These are phyloP conservation scores for Grifola frondosa DNA, from an alignment of 1,284 basidiomycete species.

Conservation along the genomic window DNA sequence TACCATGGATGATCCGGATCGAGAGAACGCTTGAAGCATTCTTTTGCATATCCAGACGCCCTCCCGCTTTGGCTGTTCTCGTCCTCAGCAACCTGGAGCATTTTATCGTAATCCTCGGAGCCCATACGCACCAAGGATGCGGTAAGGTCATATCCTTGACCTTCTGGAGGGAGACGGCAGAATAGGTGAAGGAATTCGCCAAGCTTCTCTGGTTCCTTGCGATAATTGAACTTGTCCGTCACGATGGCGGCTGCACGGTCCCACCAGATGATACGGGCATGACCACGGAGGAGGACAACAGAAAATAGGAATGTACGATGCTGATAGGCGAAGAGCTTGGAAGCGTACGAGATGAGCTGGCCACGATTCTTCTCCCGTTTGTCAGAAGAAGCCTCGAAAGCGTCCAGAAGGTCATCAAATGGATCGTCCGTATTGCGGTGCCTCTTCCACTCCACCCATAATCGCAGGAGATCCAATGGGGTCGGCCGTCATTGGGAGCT, in stretches of 20 bases:
- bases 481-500: too few relatives aligned
- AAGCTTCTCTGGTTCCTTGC: neutral
- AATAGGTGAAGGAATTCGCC: conserved; percentile 3
- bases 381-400: neutral
- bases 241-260: conserved; percentile 6
- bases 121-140: neutral
- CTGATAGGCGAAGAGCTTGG: conserved; percentile 8
- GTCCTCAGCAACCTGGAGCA: neutral
- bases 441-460: too few relatives aligned
- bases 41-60: conserved; percentile 6
- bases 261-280: conserved; percentile 6
- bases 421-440: too few relatives aligned
- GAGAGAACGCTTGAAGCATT: conserved; percentile 4
- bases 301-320: conserved; percentile 1
- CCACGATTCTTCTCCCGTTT: conserved; percentile 1
- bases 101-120: neutral
- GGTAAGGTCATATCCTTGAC: conserved; percentile 5
- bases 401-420: too few relatives aligned
- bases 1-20: conserved; percentile 3
- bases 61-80: neutral
- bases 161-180: neutral
- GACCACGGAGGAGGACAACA: conserved; percentile 1
- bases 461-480: too few relatives aligned
- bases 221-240: conserved; percentile 7
- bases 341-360: conserved; percentile 10